These are phyloP conservation scores for Phascolomyces articulosus DNA, from an alignment of 371 early-diverging fungal species.

Conservation along the genomic window DNA sequence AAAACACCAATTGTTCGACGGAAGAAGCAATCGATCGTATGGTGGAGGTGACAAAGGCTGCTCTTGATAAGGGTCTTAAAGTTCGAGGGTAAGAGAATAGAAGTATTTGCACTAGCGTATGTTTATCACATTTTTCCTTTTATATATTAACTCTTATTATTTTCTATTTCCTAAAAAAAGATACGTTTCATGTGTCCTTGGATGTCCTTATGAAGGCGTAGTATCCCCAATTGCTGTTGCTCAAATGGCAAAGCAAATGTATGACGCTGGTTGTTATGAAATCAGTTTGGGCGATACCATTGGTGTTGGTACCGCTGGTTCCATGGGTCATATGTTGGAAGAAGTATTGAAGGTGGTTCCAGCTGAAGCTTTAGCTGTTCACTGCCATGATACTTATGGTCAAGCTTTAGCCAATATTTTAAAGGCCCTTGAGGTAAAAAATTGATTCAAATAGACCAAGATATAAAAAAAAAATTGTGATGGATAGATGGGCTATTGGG, in stretches of 20 bases:
- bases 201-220: slow-evolving; percentile 93
- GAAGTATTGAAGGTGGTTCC: slow-evolving; percentile 77
- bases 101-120: not conserved
- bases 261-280: slow-evolving; percentile 96
- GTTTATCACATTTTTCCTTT: not conserved
- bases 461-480: not conserved
- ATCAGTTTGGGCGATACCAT: slow-evolving; percentile 97
- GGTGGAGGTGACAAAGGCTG: slow-evolving; percentile 67
- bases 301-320: slow-evolving; percentile 89
- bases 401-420: slow-evolving; percentile 95
- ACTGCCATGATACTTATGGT: slow-evolving; percentile 98
- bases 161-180: slow-evolving; percentile 27
- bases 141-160: not conserved
- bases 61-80: slow-evolving; percentile 68
- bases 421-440: slow-evolving; percentile 71
- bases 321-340: slow-evolving; percentile 74
- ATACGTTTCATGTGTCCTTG: slow-evolving; percentile 92
- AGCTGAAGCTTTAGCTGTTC: slow-evolving; percentile 82
- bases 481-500: too few relatives aligned
- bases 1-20: slow-evolving; percentile 94
- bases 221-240: slow-evolving; percentile 78
- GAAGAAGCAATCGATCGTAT: slow-evolving; percentile 82
- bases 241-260: slow-evolving; percentile 70
- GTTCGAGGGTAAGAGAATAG: slow-evolving; percentile 73
- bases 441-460: not conserved